phyloP scores from a whole-genome alignment of 306 rosid genomes.

The Cucumis sativus region Cucumber_9930_V3 NC_026657.2:38072001-38072500 shows the following conservation, averaged over 20 bases:
- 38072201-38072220: slow-evolving; percentile 29
- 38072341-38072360: slow-evolving; percentile 28
- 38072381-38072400: slow-evolving; percentile 15
- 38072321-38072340: slow-evolving; percentile 18
- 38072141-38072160: slow-evolving; percentile 51
- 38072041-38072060: not conserved
- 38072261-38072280: slow-evolving; percentile 26
- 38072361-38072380: slow-evolving; percentile 28
- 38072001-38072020: not conserved
- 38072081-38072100: not conserved
- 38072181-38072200: slow-evolving; percentile 57
- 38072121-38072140: slow-evolving; percentile 21
- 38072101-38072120: not conserved
- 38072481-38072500: slow-evolving; percentile 55
- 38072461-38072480: slow-evolving; percentile 24
- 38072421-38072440: slow-evolving; percentile 24
- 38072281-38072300: slow-evolving; percentile 19
- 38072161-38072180: slow-evolving; percentile 27
- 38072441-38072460: slow-evolving; percentile 23
- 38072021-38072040: not conserved
- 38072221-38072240: slow-evolving; percentile 37
- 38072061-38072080: not conserved
- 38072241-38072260: slow-evolving; percentile 38
- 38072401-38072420: slow-evolving; percentile 21
- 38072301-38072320: slow-evolving; percentile 28